Base-by-base conservation (phyloP, 768 basidiomycete species). In the Pleurotus citrinopileatus region DNA sequence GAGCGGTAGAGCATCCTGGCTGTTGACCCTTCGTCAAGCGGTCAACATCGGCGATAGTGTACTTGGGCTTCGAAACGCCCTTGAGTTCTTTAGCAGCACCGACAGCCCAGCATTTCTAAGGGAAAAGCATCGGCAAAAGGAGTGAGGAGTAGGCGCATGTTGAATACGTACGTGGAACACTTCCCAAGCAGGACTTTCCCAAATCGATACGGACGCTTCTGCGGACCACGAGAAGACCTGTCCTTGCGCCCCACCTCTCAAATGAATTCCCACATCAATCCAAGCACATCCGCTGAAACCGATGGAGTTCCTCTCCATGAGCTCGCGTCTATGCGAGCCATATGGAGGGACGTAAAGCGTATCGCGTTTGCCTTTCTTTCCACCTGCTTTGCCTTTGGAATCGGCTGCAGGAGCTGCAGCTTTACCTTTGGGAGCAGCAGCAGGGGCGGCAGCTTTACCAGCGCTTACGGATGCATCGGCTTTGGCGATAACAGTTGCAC, bases 161-260 rank as follows among this genome's bases (percentile, higher is more conserved):
- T n/a, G 32, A n/a, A n/a, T 15, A 52, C 51, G 32, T 52, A 48
- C 28, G 20, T 48, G 46, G 46, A 17, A 48, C n/a, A 48, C 17
- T n/a, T 48, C 26, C 46, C 46, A 48, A 48, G 23, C 46, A 4
- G 46, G 28, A 29, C 46, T 48, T 29, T 48, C 27, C 46, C 28
- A 48, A n/a, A 48, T 26, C 46, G 46, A 6, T 6, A 48, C n/a
- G 23, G 22, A 19, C 2, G 46, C 17, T n/a, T 28, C 26, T 29
- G 46, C 46, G 4, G 22, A 25, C 46, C 46, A 34, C 1, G 15
- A 26, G 26, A 48, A 29, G n/a, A 48, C n/a, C 6, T 29, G 13
- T 17, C 46, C 46, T 48, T 48, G 23, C 3, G 46, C 46, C 10
- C 46, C 46, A 2, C 46, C 46, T 22, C 9, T 27, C 25, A 48